A percentile compares a stretch with the other conserved stretches of the same genome.
These are phyloP conservation scores for Terfezia claveryi DNA, from an alignment of 495 filamentous ascomycete genomes.

Conservation along the genomic window DNA sequence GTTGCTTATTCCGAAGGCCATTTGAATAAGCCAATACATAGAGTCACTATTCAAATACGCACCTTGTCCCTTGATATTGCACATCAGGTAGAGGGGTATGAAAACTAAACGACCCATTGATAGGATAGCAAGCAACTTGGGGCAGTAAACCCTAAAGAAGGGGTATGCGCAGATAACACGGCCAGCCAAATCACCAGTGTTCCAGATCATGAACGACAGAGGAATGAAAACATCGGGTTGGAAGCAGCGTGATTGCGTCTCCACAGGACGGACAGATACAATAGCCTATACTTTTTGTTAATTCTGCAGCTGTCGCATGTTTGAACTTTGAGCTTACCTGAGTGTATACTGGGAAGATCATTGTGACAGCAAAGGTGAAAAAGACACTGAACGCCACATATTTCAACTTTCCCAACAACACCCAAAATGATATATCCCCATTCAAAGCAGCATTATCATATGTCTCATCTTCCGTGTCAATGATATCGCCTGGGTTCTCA, in stretches of 20 bases:
- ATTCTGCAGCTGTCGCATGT: no score
- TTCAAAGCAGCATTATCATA: slow-evolving; percentile 24
- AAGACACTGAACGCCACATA: slow-evolving; percentile 51
- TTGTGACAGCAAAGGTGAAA: slow-evolving; percentile 58
- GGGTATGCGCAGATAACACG: slow-evolving; percentile 47
- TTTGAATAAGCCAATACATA: slow-evolving; percentile 71
- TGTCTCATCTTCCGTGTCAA: slow-evolving; percentile 14
- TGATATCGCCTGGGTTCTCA: not conserved
- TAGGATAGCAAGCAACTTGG: slow-evolving; percentile 38
- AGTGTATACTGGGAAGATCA: slow-evolving; percentile 90
- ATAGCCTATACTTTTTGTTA: slow-evolving; percentile 24
- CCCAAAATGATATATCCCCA: slow-evolving; percentile 40
- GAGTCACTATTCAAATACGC: slow-evolving; percentile 55
- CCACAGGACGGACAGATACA: slow-evolving; percentile 37
- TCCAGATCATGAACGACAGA: slow-evolving; percentile 83
- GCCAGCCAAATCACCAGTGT: slow-evolving; percentile 62
- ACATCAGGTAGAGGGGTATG: slow-evolving; percentile 71
- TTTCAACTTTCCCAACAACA: slow-evolving; percentile 48
- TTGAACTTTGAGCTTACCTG: slow-evolving; percentile 22
- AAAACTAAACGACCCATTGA: slow-evolving; percentile 42
- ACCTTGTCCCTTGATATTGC: slow-evolving; percentile 52
- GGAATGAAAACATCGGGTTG: slow-evolving; percentile 63
- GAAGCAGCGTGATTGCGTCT: slow-evolving; percentile 35
- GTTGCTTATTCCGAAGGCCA: slow-evolving; percentile 64
- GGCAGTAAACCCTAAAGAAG: slow-evolving; percentile 36